These are phyloP conservation scores for Stentor coeruleus DNA, from an alignment of 73 alveolate species.

Conservation along the genomic window DNA sequence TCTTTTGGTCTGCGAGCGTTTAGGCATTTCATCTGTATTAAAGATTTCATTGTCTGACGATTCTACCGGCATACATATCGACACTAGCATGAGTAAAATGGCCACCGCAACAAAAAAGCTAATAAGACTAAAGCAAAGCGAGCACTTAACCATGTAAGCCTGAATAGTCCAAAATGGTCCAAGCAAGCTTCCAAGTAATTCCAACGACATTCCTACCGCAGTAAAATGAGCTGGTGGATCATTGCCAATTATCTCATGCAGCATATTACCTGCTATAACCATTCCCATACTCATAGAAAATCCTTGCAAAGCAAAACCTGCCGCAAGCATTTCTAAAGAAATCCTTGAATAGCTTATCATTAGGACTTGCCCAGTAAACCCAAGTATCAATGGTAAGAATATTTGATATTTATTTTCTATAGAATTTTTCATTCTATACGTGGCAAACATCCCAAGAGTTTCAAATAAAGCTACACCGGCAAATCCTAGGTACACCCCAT, in stretches of 20 bases:
- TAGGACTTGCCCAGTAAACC: not conserved
- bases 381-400: not conserved
- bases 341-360: not conserved
- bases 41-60: not conserved
- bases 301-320: not conserved
- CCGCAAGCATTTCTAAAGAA: not conserved
- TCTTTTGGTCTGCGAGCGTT: too few species aligned
- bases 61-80: not conserved
- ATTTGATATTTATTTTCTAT: not conserved
- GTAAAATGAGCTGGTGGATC: not conserved
- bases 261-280: not conserved
- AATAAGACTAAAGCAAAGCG: slow-evolving; percentile 13
- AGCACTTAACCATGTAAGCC: not conserved
- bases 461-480: not conserved
- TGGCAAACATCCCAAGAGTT: not conserved
- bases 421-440: not conserved
- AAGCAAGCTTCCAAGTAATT: not conserved
- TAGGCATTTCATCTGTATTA: too few species aligned
- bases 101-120: not conserved
- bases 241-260: not conserved
- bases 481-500: not conserved
- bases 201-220: not conserved
- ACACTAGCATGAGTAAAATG: not conserved
- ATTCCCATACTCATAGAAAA: not conserved
- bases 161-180: slow-evolving; percentile 18